Evolutionary conservation across 1,284 basidiomycete genomes (phyloP).

Genomic region (Microbotryum silenes-acaulis): DNA sequence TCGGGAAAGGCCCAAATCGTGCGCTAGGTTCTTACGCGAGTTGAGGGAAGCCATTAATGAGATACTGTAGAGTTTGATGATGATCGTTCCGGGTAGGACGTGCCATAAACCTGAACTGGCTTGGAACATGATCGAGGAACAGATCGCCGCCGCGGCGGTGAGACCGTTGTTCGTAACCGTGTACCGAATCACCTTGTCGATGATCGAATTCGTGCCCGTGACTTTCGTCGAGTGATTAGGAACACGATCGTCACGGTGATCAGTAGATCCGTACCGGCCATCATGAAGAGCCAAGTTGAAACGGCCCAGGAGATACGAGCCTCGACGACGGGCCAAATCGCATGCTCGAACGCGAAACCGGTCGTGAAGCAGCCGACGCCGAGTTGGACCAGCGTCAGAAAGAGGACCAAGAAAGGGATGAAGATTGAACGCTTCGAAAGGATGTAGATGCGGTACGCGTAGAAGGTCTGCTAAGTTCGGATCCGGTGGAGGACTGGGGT

Average conservation of each 20-base stretch:
- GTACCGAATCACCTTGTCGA: background rate
- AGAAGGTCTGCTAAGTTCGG: background rate
- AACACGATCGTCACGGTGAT: background rate
- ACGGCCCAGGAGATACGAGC: background rate
- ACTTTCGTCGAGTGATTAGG: background rate
- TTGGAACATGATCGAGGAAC: too few relatives aligned
- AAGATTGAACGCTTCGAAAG: background rate
- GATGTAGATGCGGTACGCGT: background rate
- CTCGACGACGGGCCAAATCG: background rate
- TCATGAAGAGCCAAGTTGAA: background rate
- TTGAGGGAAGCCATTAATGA: too few relatives aligned
- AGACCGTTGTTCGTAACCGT: constrained; percentile 5
- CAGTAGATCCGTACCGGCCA: background rate
- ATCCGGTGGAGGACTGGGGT: too few relatives aligned
- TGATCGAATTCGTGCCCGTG: background rate
- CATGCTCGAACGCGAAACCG: background rate
- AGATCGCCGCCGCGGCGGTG: too few relatives aligned
- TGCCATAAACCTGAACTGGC: too few relatives aligned
- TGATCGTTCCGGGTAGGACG: too few relatives aligned
- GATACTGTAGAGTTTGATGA: too few relatives aligned
- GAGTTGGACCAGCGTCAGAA: background rate
- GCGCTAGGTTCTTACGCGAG: too few relatives aligned
- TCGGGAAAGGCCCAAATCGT: too few relatives aligned
- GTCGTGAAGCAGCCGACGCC: too few relatives aligned
- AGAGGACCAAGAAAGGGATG: background rate